phyloP scores from a whole-genome alignment of 805 yeast species.

The Wickerhamiella cacticola region DNA sequence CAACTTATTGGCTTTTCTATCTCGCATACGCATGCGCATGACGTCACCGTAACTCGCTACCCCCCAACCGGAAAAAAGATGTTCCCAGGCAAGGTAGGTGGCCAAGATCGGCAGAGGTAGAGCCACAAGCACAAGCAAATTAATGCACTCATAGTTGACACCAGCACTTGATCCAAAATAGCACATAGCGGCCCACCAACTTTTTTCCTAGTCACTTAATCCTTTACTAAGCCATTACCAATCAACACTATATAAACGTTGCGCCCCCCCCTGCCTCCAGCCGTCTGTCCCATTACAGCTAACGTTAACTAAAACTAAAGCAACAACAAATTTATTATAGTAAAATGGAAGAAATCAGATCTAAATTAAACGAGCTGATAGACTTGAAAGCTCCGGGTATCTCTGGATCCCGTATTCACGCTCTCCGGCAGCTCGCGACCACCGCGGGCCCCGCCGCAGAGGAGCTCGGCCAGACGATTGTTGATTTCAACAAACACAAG shows the following conservation, averaged over 20 bases:
- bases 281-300: background rate
- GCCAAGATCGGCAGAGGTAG: no score
- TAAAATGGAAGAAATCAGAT: conserved; percentile 11
- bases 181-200: no score
- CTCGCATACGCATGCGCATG: no score
- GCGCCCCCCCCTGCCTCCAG: background rate
- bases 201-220: no score
- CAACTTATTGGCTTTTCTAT: no score
- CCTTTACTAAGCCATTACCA: background rate
- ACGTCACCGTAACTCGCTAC: no score
- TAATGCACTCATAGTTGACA: no score
- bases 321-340: conserved; percentile 9
- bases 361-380: conserved; percentile 23
- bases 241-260: background rate
- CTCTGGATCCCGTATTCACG: conserved; percentile 88
- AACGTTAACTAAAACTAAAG: conserved; percentile 2
- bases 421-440: conserved; percentile 52
- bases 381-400: conserved; percentile 61
- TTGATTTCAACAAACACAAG: conserved; percentile 49
- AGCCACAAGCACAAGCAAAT: no score
- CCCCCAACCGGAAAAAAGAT: no score
- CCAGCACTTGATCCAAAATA: no score
- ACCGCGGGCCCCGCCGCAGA: conserved; percentile 37
- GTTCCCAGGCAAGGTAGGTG: no score
- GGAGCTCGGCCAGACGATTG: conserved; percentile 38